phyloP scores from a whole-genome alignment of 208 protist species.

The Trypanosoma melophagium region DNA sequence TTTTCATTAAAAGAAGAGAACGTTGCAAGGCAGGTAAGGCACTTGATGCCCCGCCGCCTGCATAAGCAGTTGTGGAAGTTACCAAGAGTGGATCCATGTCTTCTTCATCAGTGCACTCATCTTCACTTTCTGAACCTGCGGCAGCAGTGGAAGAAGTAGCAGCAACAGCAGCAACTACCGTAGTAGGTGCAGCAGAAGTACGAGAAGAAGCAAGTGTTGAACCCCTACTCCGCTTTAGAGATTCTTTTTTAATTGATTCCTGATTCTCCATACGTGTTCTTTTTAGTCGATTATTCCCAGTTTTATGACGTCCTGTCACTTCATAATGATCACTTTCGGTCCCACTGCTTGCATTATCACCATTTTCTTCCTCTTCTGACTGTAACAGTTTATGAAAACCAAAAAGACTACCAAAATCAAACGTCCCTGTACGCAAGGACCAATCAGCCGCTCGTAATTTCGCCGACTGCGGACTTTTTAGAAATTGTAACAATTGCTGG shows the following conservation, averaged over 20 bases:
- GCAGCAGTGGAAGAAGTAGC: too few relatives aligned
- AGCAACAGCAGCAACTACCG: too few relatives aligned
- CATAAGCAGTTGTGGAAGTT: conserved; percentile 58
- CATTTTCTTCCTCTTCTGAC: conserved; percentile 7
- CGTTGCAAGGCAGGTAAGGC: conserved; percentile 76
- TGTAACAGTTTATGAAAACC: conserved; percentile 46
- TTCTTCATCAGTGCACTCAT: conserved; percentile 5
- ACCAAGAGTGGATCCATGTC: conserved; percentile 38
- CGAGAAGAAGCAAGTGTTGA: too few relatives aligned
- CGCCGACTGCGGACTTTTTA: conserved; percentile 53
- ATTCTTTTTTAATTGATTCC: too few relatives aligned
- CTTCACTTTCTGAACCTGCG: conserved; percentile 4
- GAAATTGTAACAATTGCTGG: conserved; percentile 64
- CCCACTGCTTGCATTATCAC: not conserved
- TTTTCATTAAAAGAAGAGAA: conserved; percentile 67
- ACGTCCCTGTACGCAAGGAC: conserved; percentile 55
- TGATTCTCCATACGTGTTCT: too few relatives aligned
- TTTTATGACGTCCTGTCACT: not conserved
- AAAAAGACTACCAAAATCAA: conserved; percentile 82
- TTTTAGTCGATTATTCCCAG: too few relatives aligned
- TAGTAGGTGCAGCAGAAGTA: too few relatives aligned
- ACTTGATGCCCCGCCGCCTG: conserved; percentile 56
- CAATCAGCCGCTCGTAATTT: conserved; percentile 48
- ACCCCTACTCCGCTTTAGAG: too few relatives aligned
- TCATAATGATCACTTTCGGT: conserved; percentile 7